Conservation (phyloP, 495 filamentous ascomycete genomes). For the Terfezia claveryi region DNA sequence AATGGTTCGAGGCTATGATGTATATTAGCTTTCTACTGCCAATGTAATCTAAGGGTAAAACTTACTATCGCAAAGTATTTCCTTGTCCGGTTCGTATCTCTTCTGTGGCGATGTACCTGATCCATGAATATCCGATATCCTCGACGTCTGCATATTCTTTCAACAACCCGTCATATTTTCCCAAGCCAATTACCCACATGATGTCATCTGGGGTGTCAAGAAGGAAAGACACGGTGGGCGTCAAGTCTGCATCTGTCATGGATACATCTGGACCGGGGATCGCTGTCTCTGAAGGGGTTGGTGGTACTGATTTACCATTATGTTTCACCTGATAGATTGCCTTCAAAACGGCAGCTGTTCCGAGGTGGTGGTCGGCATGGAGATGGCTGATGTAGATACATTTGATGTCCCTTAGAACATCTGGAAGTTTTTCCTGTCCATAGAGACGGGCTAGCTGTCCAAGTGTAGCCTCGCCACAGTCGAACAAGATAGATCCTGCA, state of each 20-base stretch:
- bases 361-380: slow-evolving; percentile 92
- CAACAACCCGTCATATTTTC: slow-evolving; percentile 40
- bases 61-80: background rate
- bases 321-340: slow-evolving; percentile 45
- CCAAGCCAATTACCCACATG: slow-evolving; percentile 12
- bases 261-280: background rate
- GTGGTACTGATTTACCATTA: slow-evolving; percentile 4
- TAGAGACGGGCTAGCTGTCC: slow-evolving; percentile 72
- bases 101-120: slow-evolving; percentile 16
- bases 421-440: slow-evolving; percentile 34
- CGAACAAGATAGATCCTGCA: slow-evolving; percentile 62
- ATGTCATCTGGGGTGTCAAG: background rate
- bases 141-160: slow-evolving; percentile 58
- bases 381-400: slow-evolving; percentile 86
- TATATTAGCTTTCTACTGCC: too few species aligned
- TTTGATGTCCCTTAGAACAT: slow-evolving; percentile 53
- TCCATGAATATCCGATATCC: slow-evolving; percentile 41
- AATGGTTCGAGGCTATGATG: too few species aligned
- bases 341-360: slow-evolving; percentile 51
- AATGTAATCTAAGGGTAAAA: background rate
- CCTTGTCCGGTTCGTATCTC: background rate
- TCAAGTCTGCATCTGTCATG: background rate
- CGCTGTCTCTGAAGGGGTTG: background rate
- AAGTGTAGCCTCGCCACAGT: slow-evolving; percentile 80
- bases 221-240: background rate